phyloP scores from a whole-genome alignment of 805 yeast genomes.

The Priceomyces medius region DNA sequence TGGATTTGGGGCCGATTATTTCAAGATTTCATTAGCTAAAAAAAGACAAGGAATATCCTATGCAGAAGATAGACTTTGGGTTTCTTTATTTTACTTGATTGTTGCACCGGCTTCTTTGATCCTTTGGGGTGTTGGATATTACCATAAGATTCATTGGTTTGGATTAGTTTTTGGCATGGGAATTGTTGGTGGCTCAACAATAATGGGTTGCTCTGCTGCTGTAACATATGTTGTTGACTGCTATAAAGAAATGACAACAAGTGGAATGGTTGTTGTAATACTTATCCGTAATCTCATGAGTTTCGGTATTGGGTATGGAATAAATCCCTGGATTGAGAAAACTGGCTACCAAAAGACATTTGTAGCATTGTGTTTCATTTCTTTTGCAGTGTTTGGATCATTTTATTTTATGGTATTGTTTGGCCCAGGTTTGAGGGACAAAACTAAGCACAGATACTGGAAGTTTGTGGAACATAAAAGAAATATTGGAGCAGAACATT shows the following conservation, averaged over 20 bases:
- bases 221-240: conserved; percentile 37
- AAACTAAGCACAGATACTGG: conserved; percentile 34
- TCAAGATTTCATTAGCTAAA: conserved; percentile 6
- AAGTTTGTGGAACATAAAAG: conserved; percentile 20
- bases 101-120: conserved; percentile 56
- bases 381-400: conserved; percentile 46
- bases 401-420: conserved; percentile 40
- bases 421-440: conserved; percentile 37
- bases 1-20: conserved; percentile 7
- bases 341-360: conserved; percentile 57
- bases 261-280: conserved; percentile 47
- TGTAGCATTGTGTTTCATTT: conserved; percentile 54
- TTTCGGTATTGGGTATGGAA: conserved; percentile 59
- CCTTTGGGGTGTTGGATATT: conserved; percentile 66
- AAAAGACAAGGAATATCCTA: conserved; percentile 31
- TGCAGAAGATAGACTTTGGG: conserved; percentile 61
- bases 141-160: conserved; percentile 54
- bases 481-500: conserved; percentile 2
- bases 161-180: conserved; percentile 52
- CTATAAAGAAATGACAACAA: conserved; percentile 28
- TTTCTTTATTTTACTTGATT: conserved; percentile 43
- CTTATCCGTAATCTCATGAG: conserved; percentile 58
- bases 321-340: conserved; percentile 55
- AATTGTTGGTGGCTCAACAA: conserved; percentile 51
- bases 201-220: conserved; percentile 52